phyloP scores from a whole-genome alignment of 2,329 filamentous ascomycete genomes.

The Scedosporium dehoogii region DNA sequence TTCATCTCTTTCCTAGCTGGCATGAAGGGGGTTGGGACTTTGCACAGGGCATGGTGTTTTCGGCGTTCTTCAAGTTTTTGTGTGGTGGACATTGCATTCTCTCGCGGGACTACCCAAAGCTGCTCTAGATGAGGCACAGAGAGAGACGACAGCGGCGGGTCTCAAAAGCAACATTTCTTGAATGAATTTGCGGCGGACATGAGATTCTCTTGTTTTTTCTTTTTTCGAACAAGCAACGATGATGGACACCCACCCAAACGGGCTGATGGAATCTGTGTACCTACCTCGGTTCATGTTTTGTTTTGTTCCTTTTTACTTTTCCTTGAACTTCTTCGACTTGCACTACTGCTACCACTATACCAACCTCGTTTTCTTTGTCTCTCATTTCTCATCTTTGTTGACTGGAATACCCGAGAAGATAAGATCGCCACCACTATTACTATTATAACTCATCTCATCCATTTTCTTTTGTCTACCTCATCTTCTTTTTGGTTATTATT shows the following conservation, averaged over 20 bases:
- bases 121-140: conserved; percentile 1
- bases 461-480: not conserved
- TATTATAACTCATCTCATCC: conserved; percentile 4
- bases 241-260: not conserved
- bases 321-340: not conserved
- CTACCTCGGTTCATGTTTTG: not conserved
- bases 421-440: not conserved
- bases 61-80: not conserved
- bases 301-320: not conserved
- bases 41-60: conserved; percentile 6
- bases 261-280: not conserved
- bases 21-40: not conserved
- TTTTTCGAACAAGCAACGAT: not conserved
- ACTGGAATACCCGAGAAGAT: not conserved
- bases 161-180: not conserved
- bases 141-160: not conserved
- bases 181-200: not conserved
- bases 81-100: conserved; percentile 2
- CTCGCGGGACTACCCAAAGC: not conserved
- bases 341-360: not conserved
- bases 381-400: conserved; percentile 7
- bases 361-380: conserved; percentile 3
- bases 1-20: not conserved
- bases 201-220: not conserved
- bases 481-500: not conserved